Evolutionary conservation across 768 basidiomycete genomes (phyloP).

Genomic region (Neoboletus magnificus): DNA sequence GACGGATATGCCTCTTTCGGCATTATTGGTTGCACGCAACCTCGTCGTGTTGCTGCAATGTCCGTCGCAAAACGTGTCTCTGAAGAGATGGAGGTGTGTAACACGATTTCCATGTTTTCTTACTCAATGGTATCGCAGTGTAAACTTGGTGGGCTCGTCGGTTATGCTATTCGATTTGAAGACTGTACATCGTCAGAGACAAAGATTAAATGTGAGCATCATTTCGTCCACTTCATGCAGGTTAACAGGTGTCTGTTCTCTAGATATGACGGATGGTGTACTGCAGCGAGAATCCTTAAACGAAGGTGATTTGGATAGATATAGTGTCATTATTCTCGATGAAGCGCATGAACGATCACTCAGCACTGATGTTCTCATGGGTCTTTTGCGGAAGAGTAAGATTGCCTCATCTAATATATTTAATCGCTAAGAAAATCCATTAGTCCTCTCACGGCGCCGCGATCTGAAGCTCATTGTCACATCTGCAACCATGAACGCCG

Average conservation of each 20-base stretch:
- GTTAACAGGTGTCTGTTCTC: neutral
- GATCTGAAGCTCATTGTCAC: conserved; percentile 97
- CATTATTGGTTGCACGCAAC: conserved; percentile 95
- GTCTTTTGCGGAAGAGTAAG: conserved; percentile 88
- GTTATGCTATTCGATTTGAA: conserved; percentile 98
- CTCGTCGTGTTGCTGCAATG: conserved; percentile 98
- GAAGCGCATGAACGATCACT: conserved; percentile 98
- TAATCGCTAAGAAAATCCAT: conserved; percentile 2
- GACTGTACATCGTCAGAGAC: conserved; percentile 94
- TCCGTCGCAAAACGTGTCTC: conserved; percentile 99
- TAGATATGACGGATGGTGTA: conserved; percentile 99
- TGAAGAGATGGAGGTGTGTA: conserved; percentile 93
- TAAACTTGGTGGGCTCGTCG: conserved; percentile 86
- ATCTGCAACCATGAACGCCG: conserved; percentile 99
- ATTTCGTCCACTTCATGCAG: neutral
- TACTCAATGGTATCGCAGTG: conserved; percentile 45
- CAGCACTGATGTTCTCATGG: conserved; percentile 98
- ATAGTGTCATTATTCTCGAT: conserved; percentile 97
- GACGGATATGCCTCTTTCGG: conserved; percentile 92
- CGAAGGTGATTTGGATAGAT: conserved; percentile 96
- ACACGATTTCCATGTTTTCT: neutral
- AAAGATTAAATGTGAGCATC: conserved; percentile 86
- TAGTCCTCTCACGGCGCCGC: conserved; percentile 82
- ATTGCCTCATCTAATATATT: neutral
- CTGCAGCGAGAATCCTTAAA: conserved; percentile 96